Percentiles rank a stretch among this genome's conserved stretches.
phyloP scores from a whole-genome alignment of 495 filamentous ascomycete genomes.

The Xylaria flabelliformis region DNA sequence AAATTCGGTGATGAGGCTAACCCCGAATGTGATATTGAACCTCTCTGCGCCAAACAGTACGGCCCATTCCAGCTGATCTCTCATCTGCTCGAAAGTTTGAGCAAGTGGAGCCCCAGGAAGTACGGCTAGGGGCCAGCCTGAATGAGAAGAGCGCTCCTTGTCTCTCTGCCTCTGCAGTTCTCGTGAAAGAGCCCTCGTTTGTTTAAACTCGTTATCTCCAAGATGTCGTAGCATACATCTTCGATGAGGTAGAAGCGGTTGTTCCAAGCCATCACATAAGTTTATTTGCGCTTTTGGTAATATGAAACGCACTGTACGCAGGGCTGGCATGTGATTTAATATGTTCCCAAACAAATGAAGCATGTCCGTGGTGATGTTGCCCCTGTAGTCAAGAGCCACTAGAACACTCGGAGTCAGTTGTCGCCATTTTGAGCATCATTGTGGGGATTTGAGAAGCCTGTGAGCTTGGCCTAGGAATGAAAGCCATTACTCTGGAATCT shows the following conservation, averaged over 20 bases:
- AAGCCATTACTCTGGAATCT: not conserved
- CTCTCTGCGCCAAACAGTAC: not conserved
- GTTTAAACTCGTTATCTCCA: not conserved
- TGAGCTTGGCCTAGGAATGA: not conserved
- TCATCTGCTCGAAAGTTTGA: not conserved
- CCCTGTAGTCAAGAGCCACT: conserved; percentile 1
- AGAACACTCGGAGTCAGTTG: not conserved
- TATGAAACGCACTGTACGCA: not conserved
- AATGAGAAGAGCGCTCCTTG: not conserved
- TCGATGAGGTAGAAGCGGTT: not conserved
- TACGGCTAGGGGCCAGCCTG: not conserved
- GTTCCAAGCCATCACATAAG: not conserved
- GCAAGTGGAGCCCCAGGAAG: not conserved
- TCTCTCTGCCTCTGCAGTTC: not conserved
- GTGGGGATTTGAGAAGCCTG: not conserved
- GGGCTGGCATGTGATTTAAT: not conserved
- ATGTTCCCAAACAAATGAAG: not conserved
- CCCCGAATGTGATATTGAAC: not conserved
- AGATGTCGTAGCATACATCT: not conserved
- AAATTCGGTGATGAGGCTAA: not conserved
- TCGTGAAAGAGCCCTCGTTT: not conserved
- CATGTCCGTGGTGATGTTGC: not conserved
- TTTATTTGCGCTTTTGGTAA: not conserved
- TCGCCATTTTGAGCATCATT: not conserved
- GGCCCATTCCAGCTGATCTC: not conserved